phyloP scores from a whole-genome alignment of 2,329 filamentous ascomycete species.

The Elsinoe ampelina region DNA sequence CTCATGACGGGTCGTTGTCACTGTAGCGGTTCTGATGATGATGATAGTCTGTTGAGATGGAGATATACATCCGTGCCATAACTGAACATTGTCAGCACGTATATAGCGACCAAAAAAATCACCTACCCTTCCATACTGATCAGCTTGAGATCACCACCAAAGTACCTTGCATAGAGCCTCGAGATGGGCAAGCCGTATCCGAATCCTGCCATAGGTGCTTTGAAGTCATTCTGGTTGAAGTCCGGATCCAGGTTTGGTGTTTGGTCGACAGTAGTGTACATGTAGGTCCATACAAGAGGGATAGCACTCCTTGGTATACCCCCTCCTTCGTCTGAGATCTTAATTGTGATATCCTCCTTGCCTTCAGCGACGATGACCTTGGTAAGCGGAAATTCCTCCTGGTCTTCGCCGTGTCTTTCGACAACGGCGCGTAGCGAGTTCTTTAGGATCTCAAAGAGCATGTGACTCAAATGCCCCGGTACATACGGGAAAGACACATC shows the following conservation, averaged over 20 bases:
- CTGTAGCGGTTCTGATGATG: slow-evolving; percentile 92
- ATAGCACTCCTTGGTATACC: slow-evolving; percentile 90
- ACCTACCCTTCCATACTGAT: slow-evolving; percentile 98
- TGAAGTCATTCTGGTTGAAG: slow-evolving; percentile 98
- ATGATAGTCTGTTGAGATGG: slow-evolving; percentile 89
- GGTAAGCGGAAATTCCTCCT: slow-evolving; percentile 90
- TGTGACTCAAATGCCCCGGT: slow-evolving; percentile 94
- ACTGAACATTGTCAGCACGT: slow-evolving; percentile 38
- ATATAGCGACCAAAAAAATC: slow-evolving; percentile 8
- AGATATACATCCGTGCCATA: slow-evolving; percentile 99
- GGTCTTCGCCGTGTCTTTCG: slow-evolving; percentile 87
- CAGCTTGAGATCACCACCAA: slow-evolving; percentile 91
- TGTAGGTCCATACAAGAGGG: slow-evolving; percentile 98
- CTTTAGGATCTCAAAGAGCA: slow-evolving; percentile 98
- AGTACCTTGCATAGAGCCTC: slow-evolving; percentile 88
- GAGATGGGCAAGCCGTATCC: slow-evolving; percentile 96
- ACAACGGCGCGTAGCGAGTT: slow-evolving; percentile 96
- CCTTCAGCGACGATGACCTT: slow-evolving; percentile 97
- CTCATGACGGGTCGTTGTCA: slow-evolving; percentile 85
- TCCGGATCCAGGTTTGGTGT: slow-evolving; percentile 92
- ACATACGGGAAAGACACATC: slow-evolving; percentile 99
- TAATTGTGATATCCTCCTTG: slow-evolving; percentile 98
- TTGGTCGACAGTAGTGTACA: slow-evolving; percentile 97
- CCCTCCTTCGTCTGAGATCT: slow-evolving; percentile 92
- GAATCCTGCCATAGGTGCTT: slow-evolving; percentile 97